Evolutionary conservation across 345 rosid species (phyloP).

Genomic region (Passiflora organensis): DNA sequence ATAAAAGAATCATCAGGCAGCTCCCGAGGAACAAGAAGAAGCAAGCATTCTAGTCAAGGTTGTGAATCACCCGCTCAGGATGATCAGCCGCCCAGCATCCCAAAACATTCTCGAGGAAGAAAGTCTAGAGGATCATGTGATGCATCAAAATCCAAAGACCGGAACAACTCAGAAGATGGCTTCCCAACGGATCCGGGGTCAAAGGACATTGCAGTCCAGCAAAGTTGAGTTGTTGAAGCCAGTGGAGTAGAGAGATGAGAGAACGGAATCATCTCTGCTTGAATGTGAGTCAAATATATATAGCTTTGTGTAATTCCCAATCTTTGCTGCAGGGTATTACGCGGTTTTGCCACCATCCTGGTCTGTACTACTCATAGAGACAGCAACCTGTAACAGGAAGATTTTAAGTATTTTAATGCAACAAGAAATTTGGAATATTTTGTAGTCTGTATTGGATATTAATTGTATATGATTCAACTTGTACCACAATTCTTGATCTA

Average conservation of each 20-base stretch:
- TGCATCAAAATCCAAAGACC: slow-evolving; percentile 16
- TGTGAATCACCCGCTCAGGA: slow-evolving; percentile 14
- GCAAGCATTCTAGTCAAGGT: slow-evolving; percentile 7
- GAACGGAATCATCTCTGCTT: background rate
- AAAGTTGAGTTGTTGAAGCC: slow-evolving; percentile 20
- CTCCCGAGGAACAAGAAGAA: slow-evolving; percentile 8
- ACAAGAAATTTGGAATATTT: no score
- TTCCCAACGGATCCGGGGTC: slow-evolving; percentile 2
- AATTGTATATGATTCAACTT: no score
- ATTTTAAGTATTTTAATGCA: no score
- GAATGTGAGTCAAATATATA: no score
- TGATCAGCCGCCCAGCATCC: slow-evolving; percentile 10
- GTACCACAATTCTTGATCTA: no score
- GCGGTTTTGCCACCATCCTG: no score
- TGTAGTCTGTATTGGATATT: no score
- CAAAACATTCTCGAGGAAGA: slow-evolving; percentile 21
- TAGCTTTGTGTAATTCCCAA: no score
- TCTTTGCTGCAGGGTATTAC: background rate
- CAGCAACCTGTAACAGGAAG: no score
- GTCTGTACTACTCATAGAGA: no score
- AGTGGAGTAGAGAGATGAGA: slow-evolving; percentile 15
- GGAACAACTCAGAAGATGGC: slow-evolving; percentile 3
- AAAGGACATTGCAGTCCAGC: slow-evolving; percentile 15
- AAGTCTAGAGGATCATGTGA: slow-evolving; percentile 15
- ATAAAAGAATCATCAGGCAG: slow-evolving; percentile 2